Evolutionary conservation across 129 eudicot species (phyloP).

Genomic region (Flaveria bidentis): DNA sequence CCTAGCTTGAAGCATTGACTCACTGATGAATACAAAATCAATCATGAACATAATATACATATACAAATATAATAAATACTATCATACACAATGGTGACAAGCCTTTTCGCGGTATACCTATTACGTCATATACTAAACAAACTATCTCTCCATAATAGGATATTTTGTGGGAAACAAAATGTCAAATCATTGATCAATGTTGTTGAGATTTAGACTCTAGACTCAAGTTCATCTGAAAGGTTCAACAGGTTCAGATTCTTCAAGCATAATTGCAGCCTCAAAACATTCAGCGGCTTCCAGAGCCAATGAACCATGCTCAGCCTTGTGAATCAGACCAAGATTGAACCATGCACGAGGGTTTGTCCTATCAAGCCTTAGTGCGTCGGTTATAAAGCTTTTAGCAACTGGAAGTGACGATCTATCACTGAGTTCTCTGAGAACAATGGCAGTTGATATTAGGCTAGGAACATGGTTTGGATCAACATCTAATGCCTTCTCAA

Average conservation of each 20-base stretch:
- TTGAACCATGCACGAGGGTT: constrained; percentile 76
- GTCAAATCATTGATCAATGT: constrained; percentile 23
- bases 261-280: constrained; percentile 79
- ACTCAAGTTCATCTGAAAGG: constrained; percentile 61
- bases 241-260: constrained; percentile 80
- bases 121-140: constrained; percentile 20
- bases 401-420: constrained; percentile 67
- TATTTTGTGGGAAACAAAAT: constrained; percentile 17
- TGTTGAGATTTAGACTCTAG: constrained; percentile 13
- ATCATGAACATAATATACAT: constrained; percentile 29
- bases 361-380: constrained; percentile 69
- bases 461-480: constrained; percentile 91
- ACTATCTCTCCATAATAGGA: constrained; percentile 22
- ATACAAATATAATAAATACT: constrained; percentile 22
- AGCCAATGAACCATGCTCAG: constrained; percentile 52
- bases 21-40: not conserved
- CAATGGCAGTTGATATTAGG: constrained; percentile 72
- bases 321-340: constrained; percentile 75
- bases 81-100: constrained; percentile 23
- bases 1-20: constrained; percentile 9
- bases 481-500: constrained; percentile 70
- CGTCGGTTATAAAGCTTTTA: constrained; percentile 81
- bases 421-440: constrained; percentile 46
- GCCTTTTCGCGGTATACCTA: constrained; percentile 12
- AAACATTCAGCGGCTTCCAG: constrained; percentile 87